A percentile compares a stretch with the other conserved stretches of the same genome.
Evolutionary conservation across 768 basidiomycete genomes (phyloP).

Genomic region (Daedaleopsis nitida): DNA sequence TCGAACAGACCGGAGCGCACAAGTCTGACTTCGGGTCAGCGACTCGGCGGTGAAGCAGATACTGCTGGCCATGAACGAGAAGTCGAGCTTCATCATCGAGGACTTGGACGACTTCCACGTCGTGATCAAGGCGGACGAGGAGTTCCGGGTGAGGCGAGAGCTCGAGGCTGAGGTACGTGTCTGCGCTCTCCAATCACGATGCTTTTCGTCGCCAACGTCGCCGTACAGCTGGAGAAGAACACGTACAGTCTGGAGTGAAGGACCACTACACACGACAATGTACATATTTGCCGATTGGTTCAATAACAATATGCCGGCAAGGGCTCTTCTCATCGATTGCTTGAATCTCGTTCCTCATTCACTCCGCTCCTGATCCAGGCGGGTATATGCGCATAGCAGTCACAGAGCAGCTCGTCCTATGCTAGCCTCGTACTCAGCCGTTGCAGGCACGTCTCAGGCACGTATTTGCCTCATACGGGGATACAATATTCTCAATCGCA

Average conservation of each 20-base stretch:
- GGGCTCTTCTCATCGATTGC: no score
- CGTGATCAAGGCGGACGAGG: constrained; percentile 81
- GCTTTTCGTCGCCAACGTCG: not conserved
- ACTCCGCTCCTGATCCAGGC: no score
- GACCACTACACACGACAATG: not conserved
- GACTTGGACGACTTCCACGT: constrained; percentile 85
- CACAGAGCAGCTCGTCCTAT: no score
- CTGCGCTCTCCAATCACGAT: not conserved
- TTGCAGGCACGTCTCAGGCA: no score
- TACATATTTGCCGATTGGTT: not conserved
- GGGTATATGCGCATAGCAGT: no score
- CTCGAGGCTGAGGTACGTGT: constrained; percentile 72
- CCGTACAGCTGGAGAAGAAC: constrained; percentile 77
- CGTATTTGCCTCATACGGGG: no score
- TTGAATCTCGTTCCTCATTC: no score
- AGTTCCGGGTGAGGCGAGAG: constrained; percentile 70
- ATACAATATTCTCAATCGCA: no score
- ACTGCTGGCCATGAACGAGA: constrained; percentile 79
- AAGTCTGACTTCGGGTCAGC: constrained; percentile 39
- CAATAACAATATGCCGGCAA: no score
- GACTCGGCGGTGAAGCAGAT: constrained; percentile 92
- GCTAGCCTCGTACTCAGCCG: no score
- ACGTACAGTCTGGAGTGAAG: constrained; percentile 68
- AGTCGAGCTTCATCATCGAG: constrained; percentile 79
- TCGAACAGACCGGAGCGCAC: not conserved